Evolutionary conservation across 2,329 filamentous ascomycete species (phyloP).

Genomic region (Xylariaceae sp.): DNA sequence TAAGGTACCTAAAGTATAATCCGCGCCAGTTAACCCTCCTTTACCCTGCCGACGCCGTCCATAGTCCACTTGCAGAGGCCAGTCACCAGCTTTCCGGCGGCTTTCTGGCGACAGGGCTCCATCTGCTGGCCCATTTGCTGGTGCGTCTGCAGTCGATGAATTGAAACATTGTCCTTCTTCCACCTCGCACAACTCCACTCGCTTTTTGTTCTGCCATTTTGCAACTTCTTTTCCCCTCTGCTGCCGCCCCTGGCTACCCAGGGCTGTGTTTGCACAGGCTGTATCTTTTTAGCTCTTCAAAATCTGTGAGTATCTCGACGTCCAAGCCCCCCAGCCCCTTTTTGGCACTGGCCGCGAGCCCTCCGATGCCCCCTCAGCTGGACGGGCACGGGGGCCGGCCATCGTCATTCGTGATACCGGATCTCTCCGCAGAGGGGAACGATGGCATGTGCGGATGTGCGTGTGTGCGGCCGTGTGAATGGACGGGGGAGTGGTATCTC

Average conservation of each 20-base stretch:
- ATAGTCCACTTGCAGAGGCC: no score
- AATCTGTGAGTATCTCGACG: conserved; percentile 14
- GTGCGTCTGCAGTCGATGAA: conserved; percentile 6
- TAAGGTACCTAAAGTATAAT: conserved; percentile 11
- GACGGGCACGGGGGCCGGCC: no score
- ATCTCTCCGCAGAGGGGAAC: neutral
- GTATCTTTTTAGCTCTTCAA: conserved; percentile 38
- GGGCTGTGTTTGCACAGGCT: conserved; percentile 39
- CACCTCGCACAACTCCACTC: conserved; percentile 42
- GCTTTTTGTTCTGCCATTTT: conserved; percentile 39
- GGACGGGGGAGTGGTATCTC: conserved; percentile 17
- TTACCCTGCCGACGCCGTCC: conserved; percentile 18
- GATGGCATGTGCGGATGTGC: neutral
- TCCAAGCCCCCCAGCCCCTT: neutral
- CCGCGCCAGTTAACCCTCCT: conserved; percentile 16
- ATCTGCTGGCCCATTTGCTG: neutral
- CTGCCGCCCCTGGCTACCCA: conserved; percentile 47
- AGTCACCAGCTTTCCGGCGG: no score
- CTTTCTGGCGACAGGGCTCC: neutral
- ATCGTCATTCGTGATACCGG: no score
- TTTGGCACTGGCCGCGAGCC: conserved; percentile 3
- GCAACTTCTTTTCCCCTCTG: conserved; percentile 30
- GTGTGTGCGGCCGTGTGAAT: conserved; percentile 11
- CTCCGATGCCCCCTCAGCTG: neutral
- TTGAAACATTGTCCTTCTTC: conserved; percentile 35